Conservation (phyloP, 2,329 filamentous ascomycete genomes). For the Pseudocercospora fuligena region DNA sequence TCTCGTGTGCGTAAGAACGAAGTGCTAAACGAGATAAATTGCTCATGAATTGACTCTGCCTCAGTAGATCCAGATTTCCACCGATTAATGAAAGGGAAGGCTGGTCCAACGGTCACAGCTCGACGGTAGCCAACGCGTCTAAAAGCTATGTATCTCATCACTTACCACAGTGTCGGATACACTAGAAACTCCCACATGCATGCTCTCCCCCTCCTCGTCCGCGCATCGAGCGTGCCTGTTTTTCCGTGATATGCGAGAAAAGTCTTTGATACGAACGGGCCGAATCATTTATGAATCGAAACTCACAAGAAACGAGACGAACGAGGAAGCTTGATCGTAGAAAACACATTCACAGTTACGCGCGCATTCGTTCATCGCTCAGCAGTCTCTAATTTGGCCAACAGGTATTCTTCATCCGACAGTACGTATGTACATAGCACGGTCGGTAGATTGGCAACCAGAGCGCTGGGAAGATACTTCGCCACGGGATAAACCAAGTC, state of each 20-base stretch:
- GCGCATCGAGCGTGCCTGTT: not conserved
- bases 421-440: not conserved
- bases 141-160: not conserved
- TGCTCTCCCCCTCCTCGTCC: not conserved
- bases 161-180: not conserved
- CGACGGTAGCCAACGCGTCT: not conserved
- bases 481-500: not conserved
- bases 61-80: too few relatives aligned
- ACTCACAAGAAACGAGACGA: not conserved
- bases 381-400: not conserved
- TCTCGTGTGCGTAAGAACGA: not conserved
- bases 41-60: not conserved
- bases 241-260: too few relatives aligned
- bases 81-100: not conserved
- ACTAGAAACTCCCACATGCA: not conserved
- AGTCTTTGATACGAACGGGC: too few relatives aligned
- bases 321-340: not conserved
- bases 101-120: not conserved
- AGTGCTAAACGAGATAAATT: not conserved
- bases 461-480: not conserved
- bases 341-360: too few relatives aligned
- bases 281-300: too few relatives aligned
- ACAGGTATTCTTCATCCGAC: too few relatives aligned
- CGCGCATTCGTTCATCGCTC: not conserved
- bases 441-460: not conserved